Percentiles rank a stretch among this genome's conserved stretches.
Conservation (phyloP, 768 basidiomycete genomes). For the Tremella mesenterica region DNA sequence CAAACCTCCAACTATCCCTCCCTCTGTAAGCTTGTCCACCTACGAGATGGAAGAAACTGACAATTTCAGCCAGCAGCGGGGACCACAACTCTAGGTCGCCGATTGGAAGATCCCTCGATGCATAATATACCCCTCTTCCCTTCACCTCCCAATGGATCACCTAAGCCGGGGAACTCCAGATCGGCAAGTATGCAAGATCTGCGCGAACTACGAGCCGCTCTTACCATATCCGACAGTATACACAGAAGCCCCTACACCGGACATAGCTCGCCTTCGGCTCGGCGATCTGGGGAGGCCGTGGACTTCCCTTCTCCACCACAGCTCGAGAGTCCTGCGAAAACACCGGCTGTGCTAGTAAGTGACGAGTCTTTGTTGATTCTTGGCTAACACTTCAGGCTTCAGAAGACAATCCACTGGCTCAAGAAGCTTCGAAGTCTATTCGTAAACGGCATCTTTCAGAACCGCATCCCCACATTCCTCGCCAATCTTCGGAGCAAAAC, state of each 20-base stretch:
- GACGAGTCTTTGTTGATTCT: neutral
- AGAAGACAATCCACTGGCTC: neutral
- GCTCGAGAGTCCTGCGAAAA: neutral
- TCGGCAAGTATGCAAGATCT: slow-evolving; percentile 1
- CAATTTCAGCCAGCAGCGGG: neutral
- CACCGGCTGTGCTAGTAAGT: neutral
- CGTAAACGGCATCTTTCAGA: neutral
- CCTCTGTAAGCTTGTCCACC: neutral
- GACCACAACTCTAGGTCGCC: neutral
- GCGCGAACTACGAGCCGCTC: neutral
- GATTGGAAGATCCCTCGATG: slow-evolving; percentile 10
- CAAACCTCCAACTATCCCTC: neutral
- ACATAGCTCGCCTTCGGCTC: neutral
- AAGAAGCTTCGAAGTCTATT: neutral
- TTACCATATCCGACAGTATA: neutral
- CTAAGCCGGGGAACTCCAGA: neutral
- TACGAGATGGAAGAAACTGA: neutral
- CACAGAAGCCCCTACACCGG: neutral
- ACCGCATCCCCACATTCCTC: neutral
- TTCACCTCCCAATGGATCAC: neutral
- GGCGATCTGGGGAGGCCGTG: neutral
- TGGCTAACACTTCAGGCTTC: neutral
- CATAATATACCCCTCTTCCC: slow-evolving; percentile 15
- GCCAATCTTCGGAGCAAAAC: neutral
- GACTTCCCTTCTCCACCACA: neutral